Base-by-base conservation (phyloP, 2,329 filamentous ascomycete species). In the Teratosphaeria gauchensis region DNA sequence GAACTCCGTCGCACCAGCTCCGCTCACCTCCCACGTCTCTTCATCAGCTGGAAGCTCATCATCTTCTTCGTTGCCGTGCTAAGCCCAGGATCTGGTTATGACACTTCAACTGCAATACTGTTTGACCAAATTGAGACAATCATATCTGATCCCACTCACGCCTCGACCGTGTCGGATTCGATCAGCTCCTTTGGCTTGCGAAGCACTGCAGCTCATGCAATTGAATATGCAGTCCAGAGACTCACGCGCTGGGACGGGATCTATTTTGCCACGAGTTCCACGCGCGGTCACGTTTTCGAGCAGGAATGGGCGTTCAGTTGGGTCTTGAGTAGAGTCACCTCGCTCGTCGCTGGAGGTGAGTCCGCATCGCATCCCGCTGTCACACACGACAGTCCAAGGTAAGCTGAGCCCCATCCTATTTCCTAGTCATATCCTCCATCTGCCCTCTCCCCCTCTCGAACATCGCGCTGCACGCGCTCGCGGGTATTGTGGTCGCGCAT, bases 251-350 rank as follows among this genome's bases (percentile, higher is more conserved):
- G 90, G 90, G 90, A 95, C 71, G 87, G 86, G 33, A 78, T 95
- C 64, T 94, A 92, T 72, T 92, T 86, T 68, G 76, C 86, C 59
- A 80, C 84, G 63, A 72, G 78, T 52, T 82, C 88, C 4, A 78
- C 78, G 51, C 77, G 82, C 11, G 88, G 87, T 35, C 85, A 90
- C 65, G 58, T 85, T 11, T 88, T 84, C 70, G 90, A 95, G 75
- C 90, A 94, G 74, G 88, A 92, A 73, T 94, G 89, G 89, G 90
- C 89, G 0, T 94, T 92, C 74, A 86, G 86, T 42, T 82, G 79
- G 73, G 76, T 77, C 9, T 80, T 81, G 60, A 76, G 80, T 11
- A 73, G 69, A 59, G 56, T 80, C 7, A 68, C 82, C 11, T 68
- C 72, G 64, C 68, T 58, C 75, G 74, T 60, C 63, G 69, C 69